These are phyloP conservation scores for Tylopilus felleus DNA, from an alignment of 768 basidiomycete species.

Conservation along the genomic window DNA sequence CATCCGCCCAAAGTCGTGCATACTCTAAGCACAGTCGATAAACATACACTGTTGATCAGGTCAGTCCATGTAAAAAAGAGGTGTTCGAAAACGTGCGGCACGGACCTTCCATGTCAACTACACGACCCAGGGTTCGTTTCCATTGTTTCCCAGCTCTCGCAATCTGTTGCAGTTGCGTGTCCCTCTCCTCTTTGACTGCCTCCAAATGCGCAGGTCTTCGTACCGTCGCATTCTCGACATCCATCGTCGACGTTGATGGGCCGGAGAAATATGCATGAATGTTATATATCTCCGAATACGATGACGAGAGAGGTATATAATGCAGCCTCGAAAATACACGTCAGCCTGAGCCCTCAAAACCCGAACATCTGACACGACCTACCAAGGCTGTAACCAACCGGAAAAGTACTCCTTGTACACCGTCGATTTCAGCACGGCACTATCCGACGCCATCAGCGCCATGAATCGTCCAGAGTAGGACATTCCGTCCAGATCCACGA, in stretches of 20 bases:
- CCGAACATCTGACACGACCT: conserved; percentile 19
- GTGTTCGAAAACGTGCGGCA: no score
- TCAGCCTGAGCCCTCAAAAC: not conserved
- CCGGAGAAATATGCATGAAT: conserved; percentile 92
- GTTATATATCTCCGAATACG: conserved; percentile 92
- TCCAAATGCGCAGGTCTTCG: conserved; percentile 29
- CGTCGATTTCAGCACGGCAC: conserved; percentile 85
- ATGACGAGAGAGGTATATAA: conserved; percentile 83
- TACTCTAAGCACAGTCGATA: conserved; percentile 88
- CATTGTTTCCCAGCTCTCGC: conserved; percentile 91
- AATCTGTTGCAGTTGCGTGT: conserved; percentile 71
- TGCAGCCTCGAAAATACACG: no score
- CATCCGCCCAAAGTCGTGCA: conserved; percentile 82
- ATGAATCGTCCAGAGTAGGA: conserved; percentile 90
- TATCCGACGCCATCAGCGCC: conserved; percentile 80
- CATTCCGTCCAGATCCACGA: conserved; percentile 93
- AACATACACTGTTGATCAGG: conserved; percentile 59
- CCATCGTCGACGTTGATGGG: conserved; percentile 57
- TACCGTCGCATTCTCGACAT: conserved; percentile 50
- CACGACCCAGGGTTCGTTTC: conserved; percentile 80
- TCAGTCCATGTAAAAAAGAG: not conserved
- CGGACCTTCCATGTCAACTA: conserved; percentile 90
- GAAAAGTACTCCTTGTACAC: conserved; percentile 89
- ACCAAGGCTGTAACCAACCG: conserved; percentile 93
- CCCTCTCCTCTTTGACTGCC: conserved; percentile 53